These are phyloP conservation scores for Penicillium hesseltinei DNA, from an alignment of 2,329 filamentous ascomycete species.

Conservation along the genomic window DNA sequence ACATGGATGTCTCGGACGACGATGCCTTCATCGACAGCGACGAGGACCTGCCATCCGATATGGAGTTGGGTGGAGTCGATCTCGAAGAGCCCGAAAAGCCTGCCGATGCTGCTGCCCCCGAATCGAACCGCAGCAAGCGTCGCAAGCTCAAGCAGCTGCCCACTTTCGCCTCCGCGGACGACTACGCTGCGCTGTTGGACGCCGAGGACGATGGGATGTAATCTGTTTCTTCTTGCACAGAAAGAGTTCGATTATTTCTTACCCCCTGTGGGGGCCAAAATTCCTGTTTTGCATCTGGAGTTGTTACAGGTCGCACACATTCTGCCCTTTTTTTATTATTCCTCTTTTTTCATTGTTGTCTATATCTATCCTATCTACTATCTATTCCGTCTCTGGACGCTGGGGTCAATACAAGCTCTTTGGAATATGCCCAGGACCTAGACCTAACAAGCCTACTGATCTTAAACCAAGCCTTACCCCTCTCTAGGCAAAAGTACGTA, in stretches of 20 bases:
- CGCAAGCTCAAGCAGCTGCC: conserved; percentile 86
- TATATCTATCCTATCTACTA: conserved; percentile 1
- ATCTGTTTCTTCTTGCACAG: conserved; percentile 8
- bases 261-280: neutral
- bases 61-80: conserved; percentile 47
- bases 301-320: conserved; percentile 4
- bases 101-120: conserved; percentile 41
- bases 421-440: neutral
- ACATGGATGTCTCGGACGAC: conserved; percentile 48
- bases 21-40: conserved; percentile 53
- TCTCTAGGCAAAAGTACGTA: neutral
- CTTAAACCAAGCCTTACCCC: neutral
- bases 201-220: conserved; percentile 60
- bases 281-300: conserved; percentile 6
- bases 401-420: neutral
- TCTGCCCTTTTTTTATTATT: neutral
- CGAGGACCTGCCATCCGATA: conserved; percentile 53
- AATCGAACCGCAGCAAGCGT: conserved; percentile 59
- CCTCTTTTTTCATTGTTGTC: neutral
- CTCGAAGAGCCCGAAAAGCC: conserved; percentile 39
- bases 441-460: neutral
- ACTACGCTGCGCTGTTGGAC: conserved; percentile 83
- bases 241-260: neutral
- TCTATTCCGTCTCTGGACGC: neutral
- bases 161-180: conserved; percentile 88